A percentile compares a stretch with the other conserved stretches of the same genome.
Conservation (phyloP, 1,284 basidiomycete species). For the Moniliophthora roreri region DNA sequence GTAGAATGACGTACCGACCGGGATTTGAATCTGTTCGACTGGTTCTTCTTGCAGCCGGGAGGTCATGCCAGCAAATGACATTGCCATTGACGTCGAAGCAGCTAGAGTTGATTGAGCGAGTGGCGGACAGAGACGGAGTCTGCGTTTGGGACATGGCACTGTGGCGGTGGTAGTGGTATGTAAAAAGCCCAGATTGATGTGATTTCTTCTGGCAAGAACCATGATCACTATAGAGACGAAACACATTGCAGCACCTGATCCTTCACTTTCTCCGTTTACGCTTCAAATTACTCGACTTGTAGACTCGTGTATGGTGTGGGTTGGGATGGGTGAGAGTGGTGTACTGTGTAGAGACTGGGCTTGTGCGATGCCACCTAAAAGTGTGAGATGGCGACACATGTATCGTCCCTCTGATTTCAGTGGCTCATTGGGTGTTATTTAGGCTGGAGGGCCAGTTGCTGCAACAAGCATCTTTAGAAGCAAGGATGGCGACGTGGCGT, state of each 20-base stretch:
- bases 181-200: not conserved
- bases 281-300: slow-evolving; percentile 70
- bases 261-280: slow-evolving; percentile 56
- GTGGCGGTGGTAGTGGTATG: not conserved
- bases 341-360: slow-evolving; percentile 79
- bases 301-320: slow-evolving; percentile 83
- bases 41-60: slow-evolving; percentile 21
- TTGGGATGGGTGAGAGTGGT: slow-evolving; percentile 61
- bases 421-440: slow-evolving; percentile 9
- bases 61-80: slow-evolving; percentile 25
- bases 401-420: no score
- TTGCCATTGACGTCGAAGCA: slow-evolving; percentile 16
- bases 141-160: no score
- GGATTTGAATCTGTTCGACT: slow-evolving; percentile 30
- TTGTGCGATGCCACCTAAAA: slow-evolving; percentile 69
- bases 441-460: slow-evolving; percentile 12
- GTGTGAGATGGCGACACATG: not conserved
- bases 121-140: not conserved
- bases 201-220: slow-evolving; percentile 1
- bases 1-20: slow-evolving; percentile 32
- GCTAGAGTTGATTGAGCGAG: slow-evolving; percentile 6
- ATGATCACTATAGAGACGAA: slow-evolving; percentile 40
- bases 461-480: slow-evolving; percentile 54
- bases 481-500: slow-evolving; percentile 61
- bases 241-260: slow-evolving; percentile 45